These are phyloP conservation scores for Fusarium staphyleae DNA, from an alignment of 2,329 filamentous ascomycete species.

Conservation along the genomic window DNA sequence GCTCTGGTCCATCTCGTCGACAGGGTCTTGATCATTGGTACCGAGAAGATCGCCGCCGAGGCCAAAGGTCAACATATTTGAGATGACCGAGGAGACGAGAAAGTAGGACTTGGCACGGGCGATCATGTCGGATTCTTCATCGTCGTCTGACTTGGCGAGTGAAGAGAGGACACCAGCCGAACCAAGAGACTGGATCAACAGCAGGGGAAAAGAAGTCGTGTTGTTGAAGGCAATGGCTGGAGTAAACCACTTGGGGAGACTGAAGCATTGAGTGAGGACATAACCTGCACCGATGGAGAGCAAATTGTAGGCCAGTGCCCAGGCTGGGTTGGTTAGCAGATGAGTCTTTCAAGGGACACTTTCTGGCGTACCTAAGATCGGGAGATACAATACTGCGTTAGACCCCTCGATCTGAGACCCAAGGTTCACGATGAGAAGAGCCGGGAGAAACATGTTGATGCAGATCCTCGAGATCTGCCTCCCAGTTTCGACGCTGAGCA, in stretches of 20 bases:
- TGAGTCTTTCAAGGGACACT: no score
- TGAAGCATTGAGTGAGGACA: slow-evolving; percentile 15
- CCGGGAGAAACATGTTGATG: slow-evolving; percentile 31
- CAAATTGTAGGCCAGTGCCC: slow-evolving; percentile 26
- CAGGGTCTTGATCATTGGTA: slow-evolving; percentile 20
- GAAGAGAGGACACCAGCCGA: slow-evolving; percentile 22
- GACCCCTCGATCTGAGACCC: slow-evolving; percentile 20
- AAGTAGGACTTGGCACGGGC: slow-evolving; percentile 27
- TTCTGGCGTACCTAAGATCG: slow-evolving; percentile 8
- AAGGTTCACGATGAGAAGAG: slow-evolving; percentile 25
- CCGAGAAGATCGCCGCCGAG: slow-evolving; percentile 23
- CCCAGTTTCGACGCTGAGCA: slow-evolving; percentile 27
- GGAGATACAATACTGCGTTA: slow-evolving; percentile 16
- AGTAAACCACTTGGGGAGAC: slow-evolving; percentile 26
- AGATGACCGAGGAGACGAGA: slow-evolving; percentile 27
- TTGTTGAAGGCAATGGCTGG: slow-evolving; percentile 29
- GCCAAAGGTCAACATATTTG: slow-evolving; percentile 29
- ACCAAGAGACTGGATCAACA: slow-evolving; percentile 25
- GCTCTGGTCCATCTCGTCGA: slow-evolving; percentile 18
- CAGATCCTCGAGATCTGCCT: slow-evolving; percentile 27
- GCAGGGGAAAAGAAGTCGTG: slow-evolving; percentile 24
- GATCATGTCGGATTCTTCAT: slow-evolving; percentile 16
- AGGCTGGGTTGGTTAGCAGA: background rate
- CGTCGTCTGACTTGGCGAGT: slow-evolving; percentile 22
- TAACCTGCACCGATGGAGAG: slow-evolving; percentile 17